Evolutionary conservation across 176 grass and related monocot species (phyloP), one percentile per base, ranked within the genome.

Genomic region (Typha latifolia): DNA sequence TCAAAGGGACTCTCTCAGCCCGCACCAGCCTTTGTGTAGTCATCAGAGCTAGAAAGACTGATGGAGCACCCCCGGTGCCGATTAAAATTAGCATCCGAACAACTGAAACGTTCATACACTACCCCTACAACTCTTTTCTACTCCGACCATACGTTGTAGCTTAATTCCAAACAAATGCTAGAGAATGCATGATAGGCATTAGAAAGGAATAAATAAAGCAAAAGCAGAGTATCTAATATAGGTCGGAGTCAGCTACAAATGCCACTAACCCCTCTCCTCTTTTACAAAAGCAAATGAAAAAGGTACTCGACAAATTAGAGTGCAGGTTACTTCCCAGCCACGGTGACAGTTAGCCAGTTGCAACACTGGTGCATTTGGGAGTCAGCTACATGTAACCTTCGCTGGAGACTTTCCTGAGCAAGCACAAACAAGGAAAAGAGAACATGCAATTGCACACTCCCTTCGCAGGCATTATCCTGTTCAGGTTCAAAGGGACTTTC

Each of bases 401-500:
- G 9, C 5, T 59, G 53, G n/a, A 2, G n/a, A 16, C 20, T 59
- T 59, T 21, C 53, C 53, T 59, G 53, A 22, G 4, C 53, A 59
- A 59, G 53, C n/a, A 59, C 53, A 59, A 82, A 86, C 79, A 64
- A 70, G 61, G 52, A 82, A 47, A 81, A 80, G 87, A 61, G 69
- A 84, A 89, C 82, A 80, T 64, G 73, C 63, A 80, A 86, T 56
- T 84, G 93, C 93, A 97, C 93, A 70, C 93, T 97, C 93, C 93
- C 85, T 92, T 77, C 88, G 93, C 93, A 92, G 88, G 93, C 80
- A 97, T 97, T 92, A 89, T 86, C 88, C 93, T 97, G 88, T 82
- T 86, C 88, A 92, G 93, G 93, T 97, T 97, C 93, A 82, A 92
- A 97, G 93, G 93, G 88, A 92, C 88, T 97, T 97, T 97, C 93